Percentiles rank a stretch among this genome's conserved stretches.
Conservation (phyloP, 2,329 filamentous ascomycete genomes). For the Ustulina deusta region DNA sequence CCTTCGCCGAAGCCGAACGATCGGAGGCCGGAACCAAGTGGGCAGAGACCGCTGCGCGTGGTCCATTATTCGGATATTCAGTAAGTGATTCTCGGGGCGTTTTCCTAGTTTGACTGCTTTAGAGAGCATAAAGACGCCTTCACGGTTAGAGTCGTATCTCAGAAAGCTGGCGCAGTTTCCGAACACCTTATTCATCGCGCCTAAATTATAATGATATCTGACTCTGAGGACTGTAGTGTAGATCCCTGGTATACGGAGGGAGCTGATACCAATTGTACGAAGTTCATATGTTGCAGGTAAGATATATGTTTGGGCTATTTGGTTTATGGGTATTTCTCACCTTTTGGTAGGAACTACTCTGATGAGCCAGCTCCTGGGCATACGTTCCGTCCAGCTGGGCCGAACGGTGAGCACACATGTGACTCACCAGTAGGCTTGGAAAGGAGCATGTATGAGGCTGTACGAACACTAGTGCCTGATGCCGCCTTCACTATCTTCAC, state of each 20-base stretch:
- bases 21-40: slow-evolving; percentile 57
- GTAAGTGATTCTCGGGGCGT: neutral
- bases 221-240: slow-evolving; percentile 46
- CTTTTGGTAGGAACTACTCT: slow-evolving; percentile 56
- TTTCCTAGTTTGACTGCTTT: no score
- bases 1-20: slow-evolving; percentile 56
- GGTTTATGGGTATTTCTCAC: slow-evolving; percentile 20
- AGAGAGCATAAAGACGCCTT: no score
- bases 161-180: neutral
- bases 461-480: slow-evolving; percentile 59
- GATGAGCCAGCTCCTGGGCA: slow-evolving; percentile 60
- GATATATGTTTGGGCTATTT: slow-evolving; percentile 28
- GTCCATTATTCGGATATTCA: slow-evolving; percentile 72
- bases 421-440: slow-evolving; percentile 65
- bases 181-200: neutral
- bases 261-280: slow-evolving; percentile 65
- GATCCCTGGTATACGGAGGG: slow-evolving; percentile 67
- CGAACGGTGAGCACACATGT: slow-evolving; percentile 65
- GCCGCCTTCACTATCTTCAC: slow-evolving; percentile 69
- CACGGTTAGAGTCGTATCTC: no score
- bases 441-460: slow-evolving; percentile 66
- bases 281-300: slow-evolving; percentile 70
- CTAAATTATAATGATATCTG: neutral
- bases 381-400: slow-evolving; percentile 62
- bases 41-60: slow-evolving; percentile 62